A percentile compares a stretch with the other conserved stretches of the same genome.
Evolutionary conservation across 257 asterid species (phyloP).

Genomic region (Knoxia roxburghii): DNA sequence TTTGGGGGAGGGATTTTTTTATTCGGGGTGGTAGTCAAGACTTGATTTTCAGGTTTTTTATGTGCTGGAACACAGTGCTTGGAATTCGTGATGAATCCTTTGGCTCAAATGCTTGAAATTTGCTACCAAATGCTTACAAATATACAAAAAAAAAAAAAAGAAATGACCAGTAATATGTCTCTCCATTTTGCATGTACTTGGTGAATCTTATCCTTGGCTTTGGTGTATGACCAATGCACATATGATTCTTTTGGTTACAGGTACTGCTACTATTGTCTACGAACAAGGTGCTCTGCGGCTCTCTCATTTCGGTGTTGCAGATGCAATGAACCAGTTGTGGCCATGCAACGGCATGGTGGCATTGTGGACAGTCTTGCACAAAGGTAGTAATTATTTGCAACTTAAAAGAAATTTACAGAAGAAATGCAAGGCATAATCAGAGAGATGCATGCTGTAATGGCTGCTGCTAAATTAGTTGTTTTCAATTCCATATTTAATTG

Average conservation of each 20-base stretch:
- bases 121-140: neutral
- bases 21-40: neutral
- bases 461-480: constrained; percentile 1
- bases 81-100: neutral
- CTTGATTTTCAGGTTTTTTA: neutral
- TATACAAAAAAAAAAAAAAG: no score
- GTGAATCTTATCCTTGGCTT: neutral
- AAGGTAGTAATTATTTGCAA: constrained; percentile 29
- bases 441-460: neutral
- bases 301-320: constrained; percentile 72
- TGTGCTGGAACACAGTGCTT: neutral
- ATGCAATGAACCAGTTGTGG: constrained; percentile 78
- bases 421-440: constrained; percentile 8
- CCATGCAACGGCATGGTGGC: constrained; percentile 76
- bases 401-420: constrained; percentile 2
- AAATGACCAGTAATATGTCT: no score
- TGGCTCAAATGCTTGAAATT: neutral
- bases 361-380: constrained; percentile 20
- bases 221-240: neutral
- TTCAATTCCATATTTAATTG: neutral
- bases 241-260: constrained; percentile 32
- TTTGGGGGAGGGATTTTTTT: neutral
- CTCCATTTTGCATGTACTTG: neutral
- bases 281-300: constrained; percentile 76
- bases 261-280: constrained; percentile 86